Evolutionary conservation across 331 rosid genomes (phyloP), one percentile per base, ranked within the genome.

Genomic region (Malus hybrid): DNA sequence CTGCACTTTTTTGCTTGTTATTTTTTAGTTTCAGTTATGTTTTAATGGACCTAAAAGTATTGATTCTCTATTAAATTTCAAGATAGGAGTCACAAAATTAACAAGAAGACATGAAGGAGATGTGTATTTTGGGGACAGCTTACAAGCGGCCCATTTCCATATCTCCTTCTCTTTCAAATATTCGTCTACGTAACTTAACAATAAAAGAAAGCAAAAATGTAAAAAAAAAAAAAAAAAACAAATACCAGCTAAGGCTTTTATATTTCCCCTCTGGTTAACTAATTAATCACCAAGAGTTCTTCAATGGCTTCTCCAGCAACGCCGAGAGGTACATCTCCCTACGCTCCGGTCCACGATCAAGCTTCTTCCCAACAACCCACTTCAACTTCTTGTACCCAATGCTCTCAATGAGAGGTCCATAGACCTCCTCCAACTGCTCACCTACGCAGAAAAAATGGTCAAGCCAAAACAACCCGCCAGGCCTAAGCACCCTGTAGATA

Each of bases 261-360:
- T 18, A 16, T 53, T 18, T 7, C 22, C 9, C 58, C 10, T 18
- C 20, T 39, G 46, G 24, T 57, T 57, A 56, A 56, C 62, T 11
- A 26, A 26, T 61, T 44, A 39, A 52, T 82, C 79, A 83, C 88
- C 84, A 79, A 46, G 88, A 86, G 72, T 84, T 69, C 20, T 79
- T 76, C 64, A 75, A 73, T 12, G 85, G 85, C 82, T 87, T 84
- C 81, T 84, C 85, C 82, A 82, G 73, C 83, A 84, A 78, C 73
- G 88, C 85, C 32, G 84, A 82, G 12, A 87, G 88, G 52, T 84
- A 87, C 82, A 82, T 84, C 82, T 87, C 85, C 67, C 76, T 48
- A 13, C 20, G 75, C 72, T 77, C 72, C 0, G 87, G 87, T 6
- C 79, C 85, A 7, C 77, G 81, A 69, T 87, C 90, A 36, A 82